These are phyloP conservation scores for Lactarius quietus DNA, from an alignment of 768 basidiomycete genomes.

Conservation along the genomic window DNA sequence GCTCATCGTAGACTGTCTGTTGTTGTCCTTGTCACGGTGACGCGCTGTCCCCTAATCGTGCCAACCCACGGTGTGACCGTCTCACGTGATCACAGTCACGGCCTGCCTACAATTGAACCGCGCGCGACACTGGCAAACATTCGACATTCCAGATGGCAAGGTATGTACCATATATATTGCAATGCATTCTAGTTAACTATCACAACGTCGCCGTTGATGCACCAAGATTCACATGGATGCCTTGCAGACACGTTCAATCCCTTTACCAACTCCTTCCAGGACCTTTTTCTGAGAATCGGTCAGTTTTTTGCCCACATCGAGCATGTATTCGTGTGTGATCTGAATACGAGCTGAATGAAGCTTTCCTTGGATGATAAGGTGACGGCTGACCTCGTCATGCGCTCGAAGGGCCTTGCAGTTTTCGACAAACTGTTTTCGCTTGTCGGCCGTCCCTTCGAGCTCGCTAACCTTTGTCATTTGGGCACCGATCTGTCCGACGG, in stretches of 20 bases:
- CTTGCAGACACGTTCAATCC: constrained; percentile 52
- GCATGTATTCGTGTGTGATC: constrained; percentile 63
- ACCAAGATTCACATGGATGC: constrained; percentile 29
- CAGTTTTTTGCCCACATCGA: constrained; percentile 58
- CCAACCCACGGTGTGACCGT: constrained; percentile 9
- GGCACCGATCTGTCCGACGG: constrained; percentile 56
- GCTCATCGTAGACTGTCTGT: constrained; percentile 9
- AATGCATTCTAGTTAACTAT: not conserved
- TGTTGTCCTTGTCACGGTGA: not conserved
- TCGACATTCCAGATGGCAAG: no score
- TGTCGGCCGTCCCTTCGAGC: constrained; percentile 48
- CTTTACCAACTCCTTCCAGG: constrained; percentile 68
- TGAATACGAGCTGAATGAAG: constrained; percentile 29
- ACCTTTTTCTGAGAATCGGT: constrained; percentile 70
- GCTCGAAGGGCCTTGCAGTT: constrained; percentile 44
- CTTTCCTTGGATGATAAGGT: not conserved
- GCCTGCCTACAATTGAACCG: no score
- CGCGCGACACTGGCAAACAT: no score
- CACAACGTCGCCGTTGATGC: not conserved
- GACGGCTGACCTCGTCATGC: constrained; percentile 35
- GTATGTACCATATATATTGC: not conserved
- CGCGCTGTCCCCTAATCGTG: constrained; percentile 1
- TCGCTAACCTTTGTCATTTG: constrained; percentile 50
- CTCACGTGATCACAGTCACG: constrained; percentile 8
- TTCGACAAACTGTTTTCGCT: constrained; percentile 49